phyloP scores from a whole-genome alignment of 257 asterid species.

The Lycium ferocissimum region DNA sequence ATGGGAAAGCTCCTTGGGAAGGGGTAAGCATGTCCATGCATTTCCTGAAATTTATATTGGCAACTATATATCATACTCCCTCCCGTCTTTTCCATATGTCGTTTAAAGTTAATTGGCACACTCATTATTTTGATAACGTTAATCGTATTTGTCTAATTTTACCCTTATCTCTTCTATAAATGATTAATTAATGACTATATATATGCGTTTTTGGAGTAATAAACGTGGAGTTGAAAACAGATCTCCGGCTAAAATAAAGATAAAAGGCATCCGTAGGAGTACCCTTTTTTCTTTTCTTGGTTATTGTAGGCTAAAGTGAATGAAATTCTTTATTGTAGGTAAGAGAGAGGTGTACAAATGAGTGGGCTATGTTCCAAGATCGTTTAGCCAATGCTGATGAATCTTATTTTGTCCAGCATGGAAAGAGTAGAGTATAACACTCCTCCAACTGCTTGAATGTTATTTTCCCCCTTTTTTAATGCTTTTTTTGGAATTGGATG shows the following conservation, averaged over 20 bases:
- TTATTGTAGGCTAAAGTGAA: background rate
- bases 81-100: background rate
- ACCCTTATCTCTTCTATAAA: no score
- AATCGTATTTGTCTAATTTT: background rate
- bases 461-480: background rate
- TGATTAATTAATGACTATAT: no score
- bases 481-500: background rate
- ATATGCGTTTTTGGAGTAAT: background rate
- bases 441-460: background rate
- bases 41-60: background rate
- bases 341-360: constrained; percentile 87
- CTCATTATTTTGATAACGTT: background rate
- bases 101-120: background rate
- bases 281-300: no score
- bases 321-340: constrained; percentile 51
- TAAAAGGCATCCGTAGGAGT: background rate
- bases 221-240: background rate
- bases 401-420: constrained; percentile 63
- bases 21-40: constrained; percentile 66
- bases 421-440: constrained; percentile 36
- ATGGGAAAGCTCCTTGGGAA: constrained; percentile 89
- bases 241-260: background rate
- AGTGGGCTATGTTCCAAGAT: constrained; percentile 95
- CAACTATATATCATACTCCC: background rate
- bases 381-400: constrained; percentile 90